These are phyloP conservation scores for Hypoxylon sp. DNA, from an alignment of 2,329 filamentous ascomycete species.

Conservation along the genomic window DNA sequence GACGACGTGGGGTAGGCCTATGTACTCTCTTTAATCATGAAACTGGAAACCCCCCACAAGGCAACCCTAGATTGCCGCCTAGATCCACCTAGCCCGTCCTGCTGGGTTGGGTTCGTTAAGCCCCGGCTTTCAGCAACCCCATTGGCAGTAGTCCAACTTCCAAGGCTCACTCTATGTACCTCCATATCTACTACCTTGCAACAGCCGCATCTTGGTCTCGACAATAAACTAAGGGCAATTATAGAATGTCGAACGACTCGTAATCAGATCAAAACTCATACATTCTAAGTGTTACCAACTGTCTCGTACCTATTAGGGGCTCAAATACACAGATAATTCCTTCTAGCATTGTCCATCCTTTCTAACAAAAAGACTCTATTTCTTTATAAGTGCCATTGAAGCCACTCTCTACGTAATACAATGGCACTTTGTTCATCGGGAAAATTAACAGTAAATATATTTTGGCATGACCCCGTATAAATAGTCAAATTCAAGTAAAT, in stretches of 20 bases:
- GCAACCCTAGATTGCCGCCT: background rate
- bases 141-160: background rate
- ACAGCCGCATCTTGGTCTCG: background rate
- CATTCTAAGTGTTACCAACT: no score
- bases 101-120: constrained; percentile 14
- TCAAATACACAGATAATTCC: no score
- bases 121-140: background rate
- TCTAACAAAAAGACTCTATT: no score
- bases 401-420: no score
- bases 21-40: constrained; percentile 9
- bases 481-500: background rate
- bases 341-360: no score
- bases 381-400: no score
- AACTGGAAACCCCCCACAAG: background rate
- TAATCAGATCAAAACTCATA: no score
- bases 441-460: background rate
- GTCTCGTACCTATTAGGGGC: no score
- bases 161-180: no score
- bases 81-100: constrained; percentile 22
- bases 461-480: background rate
- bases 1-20: no score
- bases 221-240: background rate
- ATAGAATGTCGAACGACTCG: no score
- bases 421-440: no score
- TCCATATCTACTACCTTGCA: background rate